Conservation (phyloP, 352 stramenopile species). For the Globisporangium acanthophoron region DNA sequence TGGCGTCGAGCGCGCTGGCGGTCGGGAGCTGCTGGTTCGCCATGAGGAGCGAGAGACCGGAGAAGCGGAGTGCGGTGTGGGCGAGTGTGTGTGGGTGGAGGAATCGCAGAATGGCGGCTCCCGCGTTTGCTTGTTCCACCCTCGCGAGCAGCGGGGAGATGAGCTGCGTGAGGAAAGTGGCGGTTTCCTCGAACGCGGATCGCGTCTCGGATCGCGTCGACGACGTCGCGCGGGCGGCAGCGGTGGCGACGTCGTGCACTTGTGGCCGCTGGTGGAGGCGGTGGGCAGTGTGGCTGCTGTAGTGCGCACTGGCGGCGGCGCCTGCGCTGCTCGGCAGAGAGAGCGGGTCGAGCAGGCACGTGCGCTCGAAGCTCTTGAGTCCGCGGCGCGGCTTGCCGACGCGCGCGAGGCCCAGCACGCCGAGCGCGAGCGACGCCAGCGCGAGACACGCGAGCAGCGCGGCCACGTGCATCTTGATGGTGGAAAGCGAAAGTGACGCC, state of each 20-base stretch:
- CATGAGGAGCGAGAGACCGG: slow-evolving; percentile 16
- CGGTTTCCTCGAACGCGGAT: not conserved
- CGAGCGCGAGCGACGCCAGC: slow-evolving; percentile 15
- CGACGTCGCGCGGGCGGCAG: too few relatives aligned
- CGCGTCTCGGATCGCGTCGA: slow-evolving; percentile 1
- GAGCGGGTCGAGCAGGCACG: slow-evolving; percentile 4
- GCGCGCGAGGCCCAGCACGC: slow-evolving; percentile 17
- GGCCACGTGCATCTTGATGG: too few relatives aligned
- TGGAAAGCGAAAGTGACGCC: slow-evolving; percentile 1
- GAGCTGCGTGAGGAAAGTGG: slow-evolving; percentile 1
- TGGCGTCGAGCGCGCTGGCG: not conserved
- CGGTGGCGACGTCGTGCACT: not conserved
- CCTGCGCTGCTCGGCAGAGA: slow-evolving; percentile 2
- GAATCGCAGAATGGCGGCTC: slow-evolving; percentile 6
- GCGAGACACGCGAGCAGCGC: slow-evolving; percentile 13
- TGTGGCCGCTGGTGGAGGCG: too few relatives aligned
- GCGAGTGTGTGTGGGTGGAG: slow-evolving; percentile 4
- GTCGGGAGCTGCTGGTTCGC: slow-evolving; percentile 17
- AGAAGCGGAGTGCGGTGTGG: slow-evolving; percentile 2
- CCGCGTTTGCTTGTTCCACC: slow-evolving; percentile 7
- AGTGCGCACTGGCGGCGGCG: too few relatives aligned
- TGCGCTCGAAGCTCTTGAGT: slow-evolving; percentile 22
- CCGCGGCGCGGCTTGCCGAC: slow-evolving; percentile 18
- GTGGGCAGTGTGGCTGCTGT: too few relatives aligned
- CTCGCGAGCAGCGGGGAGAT: slow-evolving; percentile 8